phyloP scores from a whole-genome alignment of 768 basidiomycete species.

The Hemileccinum impolitum region DNA sequence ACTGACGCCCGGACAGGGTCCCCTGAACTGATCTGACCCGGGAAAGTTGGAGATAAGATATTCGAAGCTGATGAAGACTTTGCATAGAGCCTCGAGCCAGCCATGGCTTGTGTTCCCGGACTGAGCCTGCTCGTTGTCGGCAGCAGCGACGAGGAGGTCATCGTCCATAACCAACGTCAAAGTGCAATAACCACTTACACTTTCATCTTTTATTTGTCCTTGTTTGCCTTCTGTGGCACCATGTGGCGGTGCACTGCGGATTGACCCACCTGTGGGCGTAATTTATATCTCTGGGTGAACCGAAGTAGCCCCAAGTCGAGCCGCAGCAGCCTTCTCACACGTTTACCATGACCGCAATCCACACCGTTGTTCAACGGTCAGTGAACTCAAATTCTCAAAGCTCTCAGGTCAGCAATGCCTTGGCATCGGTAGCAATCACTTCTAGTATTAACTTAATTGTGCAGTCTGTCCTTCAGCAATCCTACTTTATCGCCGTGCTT shows the following conservation, averaged over 20 bases:
- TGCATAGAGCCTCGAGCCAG: slow-evolving; percentile 32
- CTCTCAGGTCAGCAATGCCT: slow-evolving; percentile 14
- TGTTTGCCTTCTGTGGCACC: slow-evolving; percentile 25
- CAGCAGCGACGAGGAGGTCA: slow-evolving; percentile 33
- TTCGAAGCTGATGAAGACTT: slow-evolving; percentile 32
- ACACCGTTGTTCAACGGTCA: slow-evolving; percentile 2
- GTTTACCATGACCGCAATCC: slow-evolving; percentile 9
- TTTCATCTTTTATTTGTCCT: slow-evolving; percentile 10
- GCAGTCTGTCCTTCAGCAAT: slow-evolving; percentile 21
- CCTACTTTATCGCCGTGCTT: slow-evolving; percentile 23
- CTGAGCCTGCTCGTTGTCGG: slow-evolving; percentile 32
- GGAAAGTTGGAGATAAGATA: slow-evolving; percentile 32
- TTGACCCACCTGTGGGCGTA: neutral
- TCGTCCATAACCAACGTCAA: slow-evolving; percentile 26
- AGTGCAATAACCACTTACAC: neutral
- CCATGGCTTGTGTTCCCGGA: slow-evolving; percentile 19
- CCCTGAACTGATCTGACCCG: slow-evolving; percentile 33
- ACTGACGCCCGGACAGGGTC: slow-evolving; percentile 59
- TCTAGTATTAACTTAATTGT: neutral
- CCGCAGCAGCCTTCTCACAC: neutral
- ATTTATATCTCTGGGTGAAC: neutral
- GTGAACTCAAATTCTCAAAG: neutral
- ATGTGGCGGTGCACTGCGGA: slow-evolving; percentile 4
- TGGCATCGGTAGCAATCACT: neutral
- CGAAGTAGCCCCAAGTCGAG: neutral